Evolutionary conservation across 208 protist genomes (phyloP).

Genomic region (Trypanosomatidae sp.): DNA sequence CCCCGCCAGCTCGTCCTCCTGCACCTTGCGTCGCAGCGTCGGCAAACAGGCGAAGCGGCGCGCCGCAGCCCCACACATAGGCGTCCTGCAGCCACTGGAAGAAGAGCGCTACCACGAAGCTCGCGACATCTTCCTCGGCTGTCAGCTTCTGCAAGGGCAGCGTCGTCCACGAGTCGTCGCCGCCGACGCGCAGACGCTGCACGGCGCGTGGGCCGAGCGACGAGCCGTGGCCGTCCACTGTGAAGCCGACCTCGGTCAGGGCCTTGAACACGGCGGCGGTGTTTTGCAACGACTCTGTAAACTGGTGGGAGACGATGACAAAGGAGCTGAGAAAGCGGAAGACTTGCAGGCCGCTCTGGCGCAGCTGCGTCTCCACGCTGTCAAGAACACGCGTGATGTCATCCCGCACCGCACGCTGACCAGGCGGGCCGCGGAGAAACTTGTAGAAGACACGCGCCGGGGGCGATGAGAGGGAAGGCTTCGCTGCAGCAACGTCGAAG

Average conservation of each 20-base stretch:
- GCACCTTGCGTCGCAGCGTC: too few relatives aligned
- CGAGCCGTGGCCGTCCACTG: constrained; percentile 40
- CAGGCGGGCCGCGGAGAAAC: constrained; percentile 52
- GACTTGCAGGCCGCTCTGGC: constrained; percentile 22
- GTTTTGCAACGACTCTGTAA: constrained; percentile 48
- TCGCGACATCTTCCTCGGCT: constrained; percentile 32
- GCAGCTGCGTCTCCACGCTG: constrained; percentile 40
- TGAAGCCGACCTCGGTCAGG: constrained; percentile 46
- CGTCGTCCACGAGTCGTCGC: constrained; percentile 40
- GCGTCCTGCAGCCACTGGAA: constrained; percentile 67
- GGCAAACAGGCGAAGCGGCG: constrained; percentile 39
- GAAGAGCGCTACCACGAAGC: constrained; percentile 51
- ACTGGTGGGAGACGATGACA: constrained; percentile 42
- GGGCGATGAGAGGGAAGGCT: not conserved
- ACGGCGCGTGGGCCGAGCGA: constrained; percentile 44
- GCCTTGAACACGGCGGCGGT: constrained; percentile 61
- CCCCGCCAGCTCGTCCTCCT: not conserved
- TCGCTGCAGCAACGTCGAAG: constrained; percentile 22
- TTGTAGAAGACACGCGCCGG: constrained; percentile 28
- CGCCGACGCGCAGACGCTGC: constrained; percentile 12
- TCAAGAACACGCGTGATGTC: constrained; percentile 43
- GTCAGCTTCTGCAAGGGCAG: constrained; percentile 35
- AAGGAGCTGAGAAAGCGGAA: constrained; percentile 52
- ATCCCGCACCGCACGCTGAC: constrained; percentile 43
- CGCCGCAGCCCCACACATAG: constrained; percentile 54